Base-by-base conservation (phyloP, 768 basidiomycete species). In the Boletus rubroflammeus region DNA sequence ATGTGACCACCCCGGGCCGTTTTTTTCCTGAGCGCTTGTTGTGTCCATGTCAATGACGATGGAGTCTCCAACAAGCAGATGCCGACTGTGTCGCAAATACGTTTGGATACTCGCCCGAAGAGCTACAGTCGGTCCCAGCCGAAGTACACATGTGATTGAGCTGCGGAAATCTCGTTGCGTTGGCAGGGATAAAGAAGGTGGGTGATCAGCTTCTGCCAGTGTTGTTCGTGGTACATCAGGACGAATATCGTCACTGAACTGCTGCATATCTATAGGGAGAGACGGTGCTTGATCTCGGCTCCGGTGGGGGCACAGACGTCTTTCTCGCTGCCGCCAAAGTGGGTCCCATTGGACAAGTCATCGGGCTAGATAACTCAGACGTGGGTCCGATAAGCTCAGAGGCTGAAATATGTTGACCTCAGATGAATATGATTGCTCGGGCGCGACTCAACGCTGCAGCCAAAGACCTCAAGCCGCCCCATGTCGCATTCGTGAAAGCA, bases 261-360 rank as follows among this genome's bases (percentile, higher is more conserved):
- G 9, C 23, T 25, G 5, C 2, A n/a, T 48, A 19, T 10, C 9
- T 36, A 17, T 55, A 83, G 82, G 83, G 83, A 42, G 83, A 85
- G 66, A 70, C 63, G 1, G 76, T 83, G 5, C 62, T 85, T 2
- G 80, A 85, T 62, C 72, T 85, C 7, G 83, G 83, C 8, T 81
- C 76, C 3, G 82, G 83, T 1, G 80, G 76, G 2, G 83, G 83
- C 0, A 70, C 81, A 11, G 81, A 84, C 56, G 72, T 84, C 29
- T 75, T 85, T 47, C 72, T 82, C 11, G 78, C 82, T 0, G 81
- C 81, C 2, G 50, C 62, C 0, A 77, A 77, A 56, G 76, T 81
- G 3, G 83, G 84, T 3, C 65, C 73, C 0, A 67, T 55, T 0
- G 83, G 84, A 3, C 72, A 74, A 54, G 81, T 66, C 2, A 73